Evolutionary conservation across 768 basidiomycete species (phyloP).

Genomic region (Russula brevipes): DNA sequence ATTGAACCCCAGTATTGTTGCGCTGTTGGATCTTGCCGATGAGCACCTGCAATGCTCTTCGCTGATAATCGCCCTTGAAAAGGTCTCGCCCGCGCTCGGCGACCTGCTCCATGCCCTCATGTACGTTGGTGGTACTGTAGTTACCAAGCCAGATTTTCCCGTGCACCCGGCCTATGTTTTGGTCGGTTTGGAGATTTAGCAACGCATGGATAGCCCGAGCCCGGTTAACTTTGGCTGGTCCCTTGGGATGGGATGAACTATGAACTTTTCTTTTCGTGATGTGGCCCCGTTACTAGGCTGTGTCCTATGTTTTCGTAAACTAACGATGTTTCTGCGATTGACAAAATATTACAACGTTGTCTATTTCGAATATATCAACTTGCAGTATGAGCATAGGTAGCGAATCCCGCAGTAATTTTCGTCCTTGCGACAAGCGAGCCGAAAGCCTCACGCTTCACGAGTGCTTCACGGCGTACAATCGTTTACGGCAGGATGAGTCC

Average conservation of each 20-base stretch:
- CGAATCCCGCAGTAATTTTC: too few relatives aligned
- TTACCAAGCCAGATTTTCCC: constrained; percentile 74
- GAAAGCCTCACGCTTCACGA: too few relatives aligned
- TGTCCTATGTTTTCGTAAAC: background rate
- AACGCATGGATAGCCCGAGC: background rate
- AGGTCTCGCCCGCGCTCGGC: constrained; percentile 62
- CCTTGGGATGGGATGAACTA: background rate
- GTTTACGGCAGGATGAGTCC: background rate
- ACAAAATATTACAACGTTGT: too few relatives aligned
- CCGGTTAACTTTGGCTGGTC: background rate
- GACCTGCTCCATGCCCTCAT: constrained; percentile 82
- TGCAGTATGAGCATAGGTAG: too few relatives aligned
- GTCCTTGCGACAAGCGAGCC: background rate
- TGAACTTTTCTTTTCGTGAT: background rate
- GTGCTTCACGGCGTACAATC: background rate
- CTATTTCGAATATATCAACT: too few relatives aligned
- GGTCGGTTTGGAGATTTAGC: constrained; percentile 71
- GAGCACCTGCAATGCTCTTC: constrained; percentile 74
- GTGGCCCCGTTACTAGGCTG: background rate
- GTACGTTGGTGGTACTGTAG: constrained; percentile 86
- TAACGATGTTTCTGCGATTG: background rate
- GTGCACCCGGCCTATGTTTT: constrained; percentile 74
- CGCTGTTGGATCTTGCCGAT: constrained; percentile 81
- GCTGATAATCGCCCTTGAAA: constrained; percentile 75
- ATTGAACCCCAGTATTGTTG: constrained; percentile 57